Conservation (phyloP, 2,329 filamentous ascomycete genomes). For the Hymenotorrendiella dingleyae region DNA sequence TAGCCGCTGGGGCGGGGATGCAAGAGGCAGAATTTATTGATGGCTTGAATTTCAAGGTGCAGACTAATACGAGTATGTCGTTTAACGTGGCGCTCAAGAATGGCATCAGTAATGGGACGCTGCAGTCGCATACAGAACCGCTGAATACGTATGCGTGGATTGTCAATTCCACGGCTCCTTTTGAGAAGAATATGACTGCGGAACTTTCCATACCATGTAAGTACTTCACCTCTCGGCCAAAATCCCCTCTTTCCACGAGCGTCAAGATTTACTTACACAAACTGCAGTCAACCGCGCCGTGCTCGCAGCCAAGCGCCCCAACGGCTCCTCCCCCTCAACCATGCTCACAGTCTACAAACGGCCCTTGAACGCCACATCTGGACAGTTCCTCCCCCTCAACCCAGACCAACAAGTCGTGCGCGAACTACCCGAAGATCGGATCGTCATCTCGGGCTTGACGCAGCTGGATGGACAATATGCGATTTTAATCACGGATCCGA, state of each 20-base stretch:
- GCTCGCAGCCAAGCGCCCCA: constrained; percentile 1
- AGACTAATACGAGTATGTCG: not conserved
- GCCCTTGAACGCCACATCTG: constrained; percentile 6
- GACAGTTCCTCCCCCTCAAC: constrained; percentile 6
- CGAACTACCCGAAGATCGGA: constrained; percentile 7
- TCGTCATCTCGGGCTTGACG: constrained; percentile 2
- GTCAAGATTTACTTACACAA: not conserved
- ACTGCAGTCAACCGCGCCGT: constrained; percentile 5
- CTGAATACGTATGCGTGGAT: constrained; percentile 12
- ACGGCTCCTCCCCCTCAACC: constrained; percentile 5
- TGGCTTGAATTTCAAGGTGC: constrained; percentile 21
- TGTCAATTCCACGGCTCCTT: constrained; percentile 6
- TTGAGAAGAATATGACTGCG: constrained; percentile 4
- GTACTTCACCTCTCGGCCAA: not conserved
- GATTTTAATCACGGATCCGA: constrained; percentile 6
- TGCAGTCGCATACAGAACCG: constrained; percentile 4
- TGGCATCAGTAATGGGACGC: constrained; percentile 9
- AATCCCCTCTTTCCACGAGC: not conserved
- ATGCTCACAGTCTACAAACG: constrained; percentile 9
- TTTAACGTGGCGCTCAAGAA: constrained; percentile 9
- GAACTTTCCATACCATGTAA: constrained; percentile 12
- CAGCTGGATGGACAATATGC: constrained; percentile 8
- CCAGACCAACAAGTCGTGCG: constrained; percentile 1
- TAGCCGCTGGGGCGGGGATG: constrained; percentile 19
- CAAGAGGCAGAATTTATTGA: constrained; percentile 28